Evolutionary conservation across 257 asterid genomes (phyloP).

Genomic region (Linderniella brevidens): DNA sequence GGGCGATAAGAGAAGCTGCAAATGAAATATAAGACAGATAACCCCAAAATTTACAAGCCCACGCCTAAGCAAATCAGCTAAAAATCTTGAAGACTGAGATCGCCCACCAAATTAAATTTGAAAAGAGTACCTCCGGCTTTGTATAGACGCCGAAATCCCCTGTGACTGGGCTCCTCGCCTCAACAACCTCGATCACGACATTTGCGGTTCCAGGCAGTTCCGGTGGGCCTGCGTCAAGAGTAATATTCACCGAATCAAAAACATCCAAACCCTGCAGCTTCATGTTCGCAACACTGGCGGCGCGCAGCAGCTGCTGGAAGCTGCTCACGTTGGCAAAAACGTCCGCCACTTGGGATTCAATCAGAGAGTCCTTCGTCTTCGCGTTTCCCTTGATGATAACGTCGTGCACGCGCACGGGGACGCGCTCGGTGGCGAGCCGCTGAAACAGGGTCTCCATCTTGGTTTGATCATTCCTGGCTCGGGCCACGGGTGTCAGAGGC

Average conservation of each 20-base stretch:
- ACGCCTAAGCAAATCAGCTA: too few relatives aligned
- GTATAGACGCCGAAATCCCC: constrained; percentile 66
- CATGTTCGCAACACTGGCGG: constrained; percentile 39
- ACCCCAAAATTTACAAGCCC: too few relatives aligned
- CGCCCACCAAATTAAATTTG: too few relatives aligned
- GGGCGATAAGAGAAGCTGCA: too few relatives aligned
- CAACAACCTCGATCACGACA: constrained; percentile 60
- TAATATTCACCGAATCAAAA: constrained; percentile 62
- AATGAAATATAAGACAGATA: too few relatives aligned
- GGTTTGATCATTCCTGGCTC: constrained; percentile 27
- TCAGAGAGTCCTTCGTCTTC: constrained; percentile 55
- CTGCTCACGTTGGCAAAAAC: constrained; percentile 41
- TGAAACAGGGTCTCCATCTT: constrained; percentile 37
- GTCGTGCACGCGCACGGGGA: constrained; percentile 72
- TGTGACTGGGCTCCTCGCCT: constrained; percentile 34
- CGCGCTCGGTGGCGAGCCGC: constrained; percentile 49
- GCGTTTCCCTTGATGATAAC: constrained; percentile 71
- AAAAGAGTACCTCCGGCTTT: constrained; percentile 56
- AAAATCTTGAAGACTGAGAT: too few relatives aligned
- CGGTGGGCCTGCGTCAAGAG: constrained; percentile 76
- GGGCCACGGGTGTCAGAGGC: constrained; percentile 22
- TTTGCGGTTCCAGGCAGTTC: constrained; percentile 90
- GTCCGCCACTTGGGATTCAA: constrained; percentile 50
- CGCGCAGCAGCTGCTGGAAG: constrained; percentile 57
- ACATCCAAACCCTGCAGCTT: constrained; percentile 51